These are phyloP conservation scores for Theobroma cacao DNA, from an alignment of 345 rosid species.

Conservation along the genomic window DNA sequence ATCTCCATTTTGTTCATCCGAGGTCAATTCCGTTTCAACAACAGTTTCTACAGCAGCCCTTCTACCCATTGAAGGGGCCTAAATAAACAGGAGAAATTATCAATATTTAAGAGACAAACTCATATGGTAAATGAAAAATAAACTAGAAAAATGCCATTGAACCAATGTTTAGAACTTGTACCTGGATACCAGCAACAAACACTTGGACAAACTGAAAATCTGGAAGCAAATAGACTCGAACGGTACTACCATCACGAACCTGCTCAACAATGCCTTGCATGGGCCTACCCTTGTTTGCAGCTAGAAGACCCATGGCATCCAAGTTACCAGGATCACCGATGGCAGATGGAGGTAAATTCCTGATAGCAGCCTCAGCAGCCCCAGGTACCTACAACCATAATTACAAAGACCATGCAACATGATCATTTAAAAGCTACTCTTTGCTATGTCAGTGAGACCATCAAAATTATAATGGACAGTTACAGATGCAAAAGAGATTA, in stretches of 20 bases:
- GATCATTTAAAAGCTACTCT: not conserved
- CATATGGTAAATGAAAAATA: not conserved
- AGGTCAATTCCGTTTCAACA: conserved; percentile 37
- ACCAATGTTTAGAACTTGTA: conserved; percentile 11
- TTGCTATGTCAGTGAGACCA: not conserved
- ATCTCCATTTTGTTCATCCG: conserved; percentile 70
- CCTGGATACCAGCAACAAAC: conserved; percentile 97
- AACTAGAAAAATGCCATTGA: not conserved
- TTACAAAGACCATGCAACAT: not conserved
- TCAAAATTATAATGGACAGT: not conserved
- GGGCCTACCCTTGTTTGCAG: conserved; percentile 9
- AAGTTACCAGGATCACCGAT: conserved; percentile 57
- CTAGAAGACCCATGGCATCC: conserved; percentile 51
- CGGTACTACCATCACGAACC: conserved; percentile 13
- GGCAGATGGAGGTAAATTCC: conserved; percentile 92
- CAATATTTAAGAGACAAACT: conserved; percentile 1
- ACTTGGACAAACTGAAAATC: conserved; percentile 96
- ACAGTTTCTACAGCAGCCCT: conserved; percentile 53
- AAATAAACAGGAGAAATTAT: conserved; percentile 17
- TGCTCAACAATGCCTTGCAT: conserved; percentile 12
- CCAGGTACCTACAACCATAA: conserved; percentile 34
- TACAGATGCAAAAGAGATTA: not conserved
- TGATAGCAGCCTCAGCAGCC: conserved; percentile 75
- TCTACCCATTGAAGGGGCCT: conserved; percentile 92
- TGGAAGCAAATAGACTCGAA: conserved; percentile 89